Conservation (phyloP, 495 filamentous ascomycete species). For the Penicillium herquei region DNA sequence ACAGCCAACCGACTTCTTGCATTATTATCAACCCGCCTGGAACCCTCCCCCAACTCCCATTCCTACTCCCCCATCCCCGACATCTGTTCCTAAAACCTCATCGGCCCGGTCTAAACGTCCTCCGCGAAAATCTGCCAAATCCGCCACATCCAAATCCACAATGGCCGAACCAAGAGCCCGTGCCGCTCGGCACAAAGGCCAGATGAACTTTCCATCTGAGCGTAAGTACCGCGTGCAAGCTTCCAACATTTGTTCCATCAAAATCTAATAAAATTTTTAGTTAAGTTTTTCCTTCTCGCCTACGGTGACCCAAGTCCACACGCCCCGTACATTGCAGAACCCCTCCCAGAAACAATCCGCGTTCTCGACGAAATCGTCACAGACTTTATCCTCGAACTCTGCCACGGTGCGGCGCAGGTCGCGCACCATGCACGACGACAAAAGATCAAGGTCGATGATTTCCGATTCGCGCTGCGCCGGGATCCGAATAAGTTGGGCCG, state of each 20-base stretch:
- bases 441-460: constrained; percentile 98
- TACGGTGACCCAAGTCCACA: constrained; percentile 69
- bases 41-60: constrained; percentile 1
- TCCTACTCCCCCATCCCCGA: constrained; percentile 1
- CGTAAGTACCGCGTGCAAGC: constrained; percentile 45
- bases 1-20: too few relatives aligned
- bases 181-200: constrained; percentile 79
- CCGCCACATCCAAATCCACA: neutral
- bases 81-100: neutral
- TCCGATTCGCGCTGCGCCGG: constrained; percentile 84
- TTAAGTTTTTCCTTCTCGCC: constrained; percentile 78
- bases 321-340: constrained; percentile 44
- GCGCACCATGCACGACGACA: constrained; percentile 81
- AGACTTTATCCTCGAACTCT: constrained; percentile 84
- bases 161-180: constrained; percentile 73
- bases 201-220: constrained; percentile 83
- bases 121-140: neutral
- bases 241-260: too few relatives aligned
- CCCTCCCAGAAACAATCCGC: constrained; percentile 78
- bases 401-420: constrained; percentile 79
- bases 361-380: constrained; percentile 93
- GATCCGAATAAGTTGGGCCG: constrained; percentile 85
- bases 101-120: too few relatives aligned
- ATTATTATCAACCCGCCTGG: constrained; percentile 23
- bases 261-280: constrained; percentile 37